phyloP scores from a whole-genome alignment of 208 protist species.

The Acanthamoeba royreba region DNA sequence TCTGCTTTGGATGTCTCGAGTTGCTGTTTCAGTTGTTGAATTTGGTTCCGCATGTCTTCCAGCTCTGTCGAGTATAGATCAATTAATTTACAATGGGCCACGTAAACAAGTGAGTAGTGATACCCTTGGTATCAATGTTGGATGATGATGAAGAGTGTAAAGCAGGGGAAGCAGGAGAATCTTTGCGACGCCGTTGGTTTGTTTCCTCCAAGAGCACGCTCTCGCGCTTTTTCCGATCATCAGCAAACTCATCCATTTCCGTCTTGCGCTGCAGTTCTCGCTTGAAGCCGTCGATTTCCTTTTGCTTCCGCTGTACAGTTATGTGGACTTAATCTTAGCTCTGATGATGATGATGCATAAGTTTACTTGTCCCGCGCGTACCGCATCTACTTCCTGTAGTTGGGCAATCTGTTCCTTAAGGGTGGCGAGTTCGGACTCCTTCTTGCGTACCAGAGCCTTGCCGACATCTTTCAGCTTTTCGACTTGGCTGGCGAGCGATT shows the following conservation, averaged over 20 bases:
- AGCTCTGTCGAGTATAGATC: not conserved
- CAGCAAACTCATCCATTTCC: not conserved
- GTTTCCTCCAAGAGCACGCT: not conserved
- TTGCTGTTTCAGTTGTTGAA: not conserved
- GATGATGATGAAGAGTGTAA: not conserved
- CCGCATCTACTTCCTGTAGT: not conserved
- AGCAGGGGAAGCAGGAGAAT: not conserved
- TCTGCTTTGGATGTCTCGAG: not conserved
- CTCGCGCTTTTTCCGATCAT: not conserved
- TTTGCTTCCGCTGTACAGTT: not conserved
- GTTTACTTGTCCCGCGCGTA: not conserved
- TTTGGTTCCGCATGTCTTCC: not conserved
- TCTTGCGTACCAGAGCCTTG: not conserved
- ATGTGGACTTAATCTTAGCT: too few species aligned
- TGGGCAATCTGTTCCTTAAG: not conserved
- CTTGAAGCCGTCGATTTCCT: not conserved
- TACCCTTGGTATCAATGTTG: not conserved
- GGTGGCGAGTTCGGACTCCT: not conserved
- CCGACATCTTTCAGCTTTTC: constrained; percentile 12
- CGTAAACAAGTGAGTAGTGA: too few species aligned
- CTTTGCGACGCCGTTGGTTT: not conserved
- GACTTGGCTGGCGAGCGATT: constrained; percentile 18
- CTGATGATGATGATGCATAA: not conserved
- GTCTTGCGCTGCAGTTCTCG: not conserved
- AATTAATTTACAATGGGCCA: not conserved